Evolutionary conservation across 2,329 filamentous ascomycete species (phyloP).

Genomic region (Botrytis squamosa): DNA sequence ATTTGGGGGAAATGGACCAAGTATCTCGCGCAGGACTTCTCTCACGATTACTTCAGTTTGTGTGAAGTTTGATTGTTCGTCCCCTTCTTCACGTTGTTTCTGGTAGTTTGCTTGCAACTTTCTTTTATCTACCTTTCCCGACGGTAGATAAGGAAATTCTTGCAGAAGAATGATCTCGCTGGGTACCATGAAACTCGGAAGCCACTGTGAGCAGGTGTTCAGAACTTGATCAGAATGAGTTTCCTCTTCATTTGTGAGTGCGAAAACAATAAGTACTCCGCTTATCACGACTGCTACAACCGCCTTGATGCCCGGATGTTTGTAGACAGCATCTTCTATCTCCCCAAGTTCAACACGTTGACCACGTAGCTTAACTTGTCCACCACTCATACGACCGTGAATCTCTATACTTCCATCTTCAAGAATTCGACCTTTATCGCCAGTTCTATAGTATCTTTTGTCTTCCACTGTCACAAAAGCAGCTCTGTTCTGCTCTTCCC

Average conservation of each 20-base stretch:
- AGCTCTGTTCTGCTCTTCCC: constrained; percentile 68
- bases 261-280: constrained; percentile 69
- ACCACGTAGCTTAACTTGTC: constrained; percentile 83
- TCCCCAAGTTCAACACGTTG: constrained; percentile 81
- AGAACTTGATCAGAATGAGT: constrained; percentile 49
- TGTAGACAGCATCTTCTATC: constrained; percentile 67
- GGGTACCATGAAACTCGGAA: constrained; percentile 82
- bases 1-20: constrained; percentile 33
- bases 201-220: constrained; percentile 66
- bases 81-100: constrained; percentile 28
- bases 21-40: constrained; percentile 29
- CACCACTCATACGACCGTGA: constrained; percentile 73
- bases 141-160: constrained; percentile 71
- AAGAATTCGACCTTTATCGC: constrained; percentile 73
- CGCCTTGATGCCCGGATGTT: constrained; percentile 59
- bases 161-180: constrained; percentile 64
- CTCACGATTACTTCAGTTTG: constrained; percentile 27
- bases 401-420: constrained; percentile 74
- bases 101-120: constrained; percentile 57
- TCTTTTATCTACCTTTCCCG: constrained; percentile 79
- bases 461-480: constrained; percentile 66
- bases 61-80: constrained; percentile 34
- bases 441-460: constrained; percentile 77
- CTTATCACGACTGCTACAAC: constrained; percentile 66
- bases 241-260: constrained; percentile 44